Conservation (phyloP, 1,284 basidiomycete genomes). For the Rugosomyces carneus region DNA sequence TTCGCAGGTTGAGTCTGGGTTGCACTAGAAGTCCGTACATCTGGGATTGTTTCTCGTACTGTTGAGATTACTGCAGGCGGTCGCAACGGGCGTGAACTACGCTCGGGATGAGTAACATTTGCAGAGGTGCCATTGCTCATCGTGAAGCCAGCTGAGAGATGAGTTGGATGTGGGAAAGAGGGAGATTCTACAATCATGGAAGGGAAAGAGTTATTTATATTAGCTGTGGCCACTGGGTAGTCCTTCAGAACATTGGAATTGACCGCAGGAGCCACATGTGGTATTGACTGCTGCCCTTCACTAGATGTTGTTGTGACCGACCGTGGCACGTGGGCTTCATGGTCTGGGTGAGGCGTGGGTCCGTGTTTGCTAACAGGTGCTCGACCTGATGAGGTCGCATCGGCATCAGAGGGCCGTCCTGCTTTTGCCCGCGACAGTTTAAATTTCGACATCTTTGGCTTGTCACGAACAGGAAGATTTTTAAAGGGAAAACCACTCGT, state of each 20-base stretch:
- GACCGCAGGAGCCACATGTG: slow-evolving; percentile 18
- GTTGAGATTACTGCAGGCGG: slow-evolving; percentile 36
- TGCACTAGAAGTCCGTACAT: background rate
- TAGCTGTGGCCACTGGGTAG: slow-evolving; percentile 17
- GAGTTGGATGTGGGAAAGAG: slow-evolving; percentile 23
- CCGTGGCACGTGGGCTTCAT: background rate
- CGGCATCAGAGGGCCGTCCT: slow-evolving; percentile 17
- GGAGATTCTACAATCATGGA: slow-evolving; percentile 31
- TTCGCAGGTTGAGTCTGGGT: background rate
- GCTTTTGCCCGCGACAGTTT: slow-evolving; percentile 28
- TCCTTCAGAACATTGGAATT: slow-evolving; percentile 9
- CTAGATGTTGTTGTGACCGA: background rate
- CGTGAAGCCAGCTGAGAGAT: background rate
- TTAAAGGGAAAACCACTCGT: slow-evolving; percentile 13
- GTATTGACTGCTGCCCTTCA: slow-evolving; percentile 18
- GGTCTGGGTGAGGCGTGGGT: background rate
- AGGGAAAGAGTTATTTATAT: slow-evolving; percentile 7
- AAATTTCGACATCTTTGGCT: slow-evolving; percentile 33
- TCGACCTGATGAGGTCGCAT: slow-evolving; percentile 2
- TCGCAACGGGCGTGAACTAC: slow-evolving; percentile 15
- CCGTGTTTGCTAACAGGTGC: slow-evolving; percentile 8
- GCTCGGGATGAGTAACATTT: slow-evolving; percentile 10
- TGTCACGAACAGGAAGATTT: slow-evolving; percentile 24
- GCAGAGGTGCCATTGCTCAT: slow-evolving; percentile 18
- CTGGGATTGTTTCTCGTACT: slow-evolving; percentile 28